These are phyloP conservation scores for Phytophthora podocarpi DNA, from an alignment of 352 stramenopile species.

Conservation along the genomic window DNA sequence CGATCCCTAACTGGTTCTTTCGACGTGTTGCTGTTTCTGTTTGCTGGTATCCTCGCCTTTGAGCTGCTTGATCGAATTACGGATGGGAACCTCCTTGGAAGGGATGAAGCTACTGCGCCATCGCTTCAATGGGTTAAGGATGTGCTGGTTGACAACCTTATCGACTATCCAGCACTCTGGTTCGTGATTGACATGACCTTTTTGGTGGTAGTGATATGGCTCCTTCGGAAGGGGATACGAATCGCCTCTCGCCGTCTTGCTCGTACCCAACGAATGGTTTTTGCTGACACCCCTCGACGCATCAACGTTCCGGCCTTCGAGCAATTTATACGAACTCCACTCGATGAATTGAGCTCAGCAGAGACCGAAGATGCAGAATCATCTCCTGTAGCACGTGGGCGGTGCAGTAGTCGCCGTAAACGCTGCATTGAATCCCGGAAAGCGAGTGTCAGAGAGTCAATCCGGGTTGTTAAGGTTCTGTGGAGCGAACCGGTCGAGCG, in stretches of 20 bases:
- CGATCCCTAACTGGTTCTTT: constrained; percentile 69
- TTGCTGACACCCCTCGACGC: constrained; percentile 40
- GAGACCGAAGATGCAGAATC: too few species aligned
- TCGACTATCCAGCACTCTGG: constrained; percentile 51
- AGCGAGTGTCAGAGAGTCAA: constrained; percentile 39
- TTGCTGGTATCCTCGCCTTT: constrained; percentile 93
- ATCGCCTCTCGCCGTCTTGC: constrained; percentile 45
- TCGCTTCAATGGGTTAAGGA: constrained; percentile 61
- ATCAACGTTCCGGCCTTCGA: constrained; percentile 70
- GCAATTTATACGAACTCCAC: constrained; percentile 41
- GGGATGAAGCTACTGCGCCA: constrained; percentile 46
- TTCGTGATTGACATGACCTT: constrained; percentile 54
- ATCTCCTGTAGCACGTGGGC: neutral
- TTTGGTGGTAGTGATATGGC: constrained; percentile 47
- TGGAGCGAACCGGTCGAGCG: constrained; percentile 76
- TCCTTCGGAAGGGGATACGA: constrained; percentile 40
- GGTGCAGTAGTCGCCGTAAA: constrained; percentile 13
- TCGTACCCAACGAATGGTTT: constrained; percentile 47
- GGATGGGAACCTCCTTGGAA: constrained; percentile 88
- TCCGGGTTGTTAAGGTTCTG: constrained; percentile 89
- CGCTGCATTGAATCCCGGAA: constrained; percentile 79
- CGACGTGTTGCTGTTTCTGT: constrained; percentile 92
- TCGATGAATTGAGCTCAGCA: constrained; percentile 4
- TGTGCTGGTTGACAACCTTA: constrained; percentile 46
- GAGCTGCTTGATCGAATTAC: constrained; percentile 96